These are phyloP conservation scores for Kwoniella shandongensis DNA, from an alignment of 768 basidiomycete genomes.

Conservation along the genomic window DNA sequence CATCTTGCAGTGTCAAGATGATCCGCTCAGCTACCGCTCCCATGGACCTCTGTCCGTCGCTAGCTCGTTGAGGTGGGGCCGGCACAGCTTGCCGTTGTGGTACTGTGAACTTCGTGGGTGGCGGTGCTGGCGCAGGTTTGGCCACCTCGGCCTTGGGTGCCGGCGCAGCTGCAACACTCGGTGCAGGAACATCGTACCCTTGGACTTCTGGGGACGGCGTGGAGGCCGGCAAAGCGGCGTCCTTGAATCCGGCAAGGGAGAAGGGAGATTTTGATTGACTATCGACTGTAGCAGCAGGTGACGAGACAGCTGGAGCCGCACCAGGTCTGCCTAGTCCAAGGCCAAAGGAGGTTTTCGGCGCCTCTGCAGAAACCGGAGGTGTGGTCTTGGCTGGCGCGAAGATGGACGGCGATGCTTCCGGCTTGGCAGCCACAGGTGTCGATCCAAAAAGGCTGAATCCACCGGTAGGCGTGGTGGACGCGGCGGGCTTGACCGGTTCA, in stretches of 20 bases:
- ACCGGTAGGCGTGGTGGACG: background rate
- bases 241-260: slow-evolving; percentile 2
- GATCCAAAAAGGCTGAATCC: slow-evolving; percentile 18
- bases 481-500: background rate
- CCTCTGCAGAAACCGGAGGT: slow-evolving; percentile 24
- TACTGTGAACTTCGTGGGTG: slow-evolving; percentile 2
- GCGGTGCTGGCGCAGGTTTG: background rate
- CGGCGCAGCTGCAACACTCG: no score
- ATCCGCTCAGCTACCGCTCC: slow-evolving; percentile 65
- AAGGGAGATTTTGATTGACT: background rate
- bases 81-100: slow-evolving; percentile 2
- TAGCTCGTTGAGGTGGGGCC: background rate
- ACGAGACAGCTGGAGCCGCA: background rate
- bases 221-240: background rate
- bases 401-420: slow-evolving; percentile 5
- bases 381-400: slow-evolving; percentile 10
- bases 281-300: background rate
- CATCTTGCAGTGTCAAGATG: slow-evolving; percentile 57
- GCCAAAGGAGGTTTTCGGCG: slow-evolving; percentile 22
- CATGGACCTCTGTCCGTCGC: slow-evolving; percentile 61
- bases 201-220: no score
- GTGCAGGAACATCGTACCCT: no score
- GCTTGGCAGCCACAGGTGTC: slow-evolving; percentile 1
- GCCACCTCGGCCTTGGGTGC: no score
- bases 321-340: slow-evolving; percentile 46